Evolutionary conservation across 2,329 filamentous ascomycete genomes (phyloP).

Genomic region (Aspergillus viridinutans): DNA sequence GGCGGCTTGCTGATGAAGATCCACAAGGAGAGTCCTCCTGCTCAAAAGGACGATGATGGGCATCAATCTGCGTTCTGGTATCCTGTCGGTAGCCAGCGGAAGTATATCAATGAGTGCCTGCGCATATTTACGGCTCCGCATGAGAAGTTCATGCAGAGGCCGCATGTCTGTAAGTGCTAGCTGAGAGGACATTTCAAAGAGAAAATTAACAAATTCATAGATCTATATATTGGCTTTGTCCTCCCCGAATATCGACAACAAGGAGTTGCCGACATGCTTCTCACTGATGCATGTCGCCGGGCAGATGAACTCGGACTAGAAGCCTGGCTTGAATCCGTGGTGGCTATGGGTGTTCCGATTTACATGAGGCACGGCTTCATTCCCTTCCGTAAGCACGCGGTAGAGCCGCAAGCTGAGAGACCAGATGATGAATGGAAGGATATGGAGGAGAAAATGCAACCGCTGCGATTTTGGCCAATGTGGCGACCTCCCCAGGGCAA

Average conservation of each 20-base stretch:
- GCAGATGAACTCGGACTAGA: conserved; percentile 3
- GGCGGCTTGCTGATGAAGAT: background rate
- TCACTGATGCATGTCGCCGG: background rate
- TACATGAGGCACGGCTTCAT: conserved; percentile 1
- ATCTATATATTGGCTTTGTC: conserved; percentile 2
- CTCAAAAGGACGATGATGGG: too few species aligned
- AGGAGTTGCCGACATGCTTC: background rate
- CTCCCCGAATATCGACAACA: background rate
- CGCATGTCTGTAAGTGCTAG: background rate
- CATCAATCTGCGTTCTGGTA: conserved; percentile 1
- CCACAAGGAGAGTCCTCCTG: background rate
- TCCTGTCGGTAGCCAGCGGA: conserved; percentile 1
- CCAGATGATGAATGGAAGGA: background rate
- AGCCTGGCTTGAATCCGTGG: conserved; percentile 1
- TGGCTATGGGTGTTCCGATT: background rate
- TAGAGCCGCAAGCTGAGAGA: background rate
- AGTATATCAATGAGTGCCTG: conserved; percentile 1
- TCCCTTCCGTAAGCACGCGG: background rate
- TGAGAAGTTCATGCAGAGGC: background rate
- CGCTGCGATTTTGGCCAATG: conserved; percentile 4
- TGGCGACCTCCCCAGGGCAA: background rate
- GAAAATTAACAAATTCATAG: background rate
- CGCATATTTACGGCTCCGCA: background rate
- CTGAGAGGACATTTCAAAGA: too few species aligned
- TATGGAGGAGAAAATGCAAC: conserved; percentile 6